Evolutionary conservation across 2,329 filamentous ascomycete genomes (phyloP).

Genomic region (Exserohilum rostratum): DNA sequence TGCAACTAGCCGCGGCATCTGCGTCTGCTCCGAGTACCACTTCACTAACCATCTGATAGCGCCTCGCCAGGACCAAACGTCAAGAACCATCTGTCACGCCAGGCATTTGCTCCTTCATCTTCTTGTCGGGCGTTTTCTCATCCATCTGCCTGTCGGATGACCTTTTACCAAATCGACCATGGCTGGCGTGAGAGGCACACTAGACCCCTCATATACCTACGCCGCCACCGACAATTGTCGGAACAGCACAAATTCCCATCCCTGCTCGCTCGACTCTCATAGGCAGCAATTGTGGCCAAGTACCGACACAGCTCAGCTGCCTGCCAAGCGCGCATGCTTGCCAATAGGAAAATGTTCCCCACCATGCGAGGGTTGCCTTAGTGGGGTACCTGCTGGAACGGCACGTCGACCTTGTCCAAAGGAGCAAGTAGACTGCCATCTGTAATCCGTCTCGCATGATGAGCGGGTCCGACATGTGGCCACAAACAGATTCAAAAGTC

Average conservation of each 20-base stretch:
- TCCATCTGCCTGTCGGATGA: no score
- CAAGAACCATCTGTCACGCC: no score
- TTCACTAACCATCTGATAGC: background rate
- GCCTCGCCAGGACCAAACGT: no score
- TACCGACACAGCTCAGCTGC: background rate
- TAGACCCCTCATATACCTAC: background rate
- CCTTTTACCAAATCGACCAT: background rate
- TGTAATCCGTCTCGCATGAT: background rate
- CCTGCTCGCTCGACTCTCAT: background rate
- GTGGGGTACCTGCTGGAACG: background rate
- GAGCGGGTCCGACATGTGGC: background rate
- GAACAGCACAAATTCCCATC: background rate
- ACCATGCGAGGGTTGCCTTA: background rate
- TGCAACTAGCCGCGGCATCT: conserved; percentile 9
- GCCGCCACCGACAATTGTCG: background rate
- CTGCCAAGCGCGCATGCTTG: background rate
- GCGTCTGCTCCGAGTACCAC: background rate
- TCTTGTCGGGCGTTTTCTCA: no score
- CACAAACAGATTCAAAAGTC: background rate
- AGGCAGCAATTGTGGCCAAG: background rate
- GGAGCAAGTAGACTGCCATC: background rate
- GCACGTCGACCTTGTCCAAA: background rate
- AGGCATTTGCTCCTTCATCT: no score
- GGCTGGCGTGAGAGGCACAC: no score
- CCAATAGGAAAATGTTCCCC: background rate